These are phyloP conservation scores for Pythium utonaiense DNA, from an alignment of 352 stramenopile genomes.

Conservation along the genomic window DNA sequence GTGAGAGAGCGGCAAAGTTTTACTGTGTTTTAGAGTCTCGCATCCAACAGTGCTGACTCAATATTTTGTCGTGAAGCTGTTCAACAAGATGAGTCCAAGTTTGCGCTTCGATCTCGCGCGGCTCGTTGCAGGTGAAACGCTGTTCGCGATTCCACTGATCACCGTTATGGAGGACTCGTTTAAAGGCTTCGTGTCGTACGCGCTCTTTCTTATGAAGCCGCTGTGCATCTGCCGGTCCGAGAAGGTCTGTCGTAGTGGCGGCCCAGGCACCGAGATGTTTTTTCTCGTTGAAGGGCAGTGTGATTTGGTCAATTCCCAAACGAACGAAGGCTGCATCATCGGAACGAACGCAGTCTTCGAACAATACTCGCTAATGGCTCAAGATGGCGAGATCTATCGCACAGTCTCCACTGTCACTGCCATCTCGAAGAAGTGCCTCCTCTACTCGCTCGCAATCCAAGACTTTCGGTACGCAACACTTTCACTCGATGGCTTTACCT, in stretches of 20 bases:
- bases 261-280: slow-evolving; percentile 75
- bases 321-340: slow-evolving; percentile 51
- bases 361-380: slow-evolving; percentile 77
- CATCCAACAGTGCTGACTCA: not conserved
- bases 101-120: slow-evolving; percentile 78
- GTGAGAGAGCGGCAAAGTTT: too few relatives aligned
- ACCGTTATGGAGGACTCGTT: slow-evolving; percentile 86
- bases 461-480: slow-evolving; percentile 77
- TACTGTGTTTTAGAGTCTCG: too few relatives aligned
- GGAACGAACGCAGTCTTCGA: slow-evolving; percentile 76
- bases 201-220: slow-evolving; percentile 76
- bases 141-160: slow-evolving; percentile 80
- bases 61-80: slow-evolving; percentile 37
- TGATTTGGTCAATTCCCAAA: slow-evolving; percentile 71
- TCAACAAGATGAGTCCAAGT: slow-evolving; percentile 76
- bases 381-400: slow-evolving; percentile 66
- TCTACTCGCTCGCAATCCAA: slow-evolving; percentile 80
- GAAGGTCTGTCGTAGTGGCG: slow-evolving; percentile 70
- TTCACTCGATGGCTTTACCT: too few relatives aligned
- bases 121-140: slow-evolving; percentile 66
- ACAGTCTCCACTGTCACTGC: slow-evolving; percentile 70
- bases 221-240: slow-evolving; percentile 65
- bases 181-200: slow-evolving; percentile 87
- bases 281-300: slow-evolving; percentile 84
- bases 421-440: slow-evolving; percentile 59